These are phyloP conservation scores for Gynochthodes officinalis DNA, from an alignment of 257 asterid species.

Conservation along the genomic window DNA sequence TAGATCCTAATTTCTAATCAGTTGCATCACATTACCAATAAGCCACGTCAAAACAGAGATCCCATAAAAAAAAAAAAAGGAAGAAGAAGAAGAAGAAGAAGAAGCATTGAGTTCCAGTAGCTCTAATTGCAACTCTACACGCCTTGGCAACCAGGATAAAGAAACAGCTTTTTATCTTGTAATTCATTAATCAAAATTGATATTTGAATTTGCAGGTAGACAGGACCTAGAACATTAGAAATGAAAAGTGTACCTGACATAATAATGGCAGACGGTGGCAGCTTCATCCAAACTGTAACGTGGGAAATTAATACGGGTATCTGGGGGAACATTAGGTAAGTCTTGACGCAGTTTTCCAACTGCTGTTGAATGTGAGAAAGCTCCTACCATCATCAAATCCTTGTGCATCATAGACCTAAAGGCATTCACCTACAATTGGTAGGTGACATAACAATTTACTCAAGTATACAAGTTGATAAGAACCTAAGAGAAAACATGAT, in stretches of 20 bases:
- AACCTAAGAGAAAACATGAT: background rate
- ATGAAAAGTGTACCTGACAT: constrained; percentile 62
- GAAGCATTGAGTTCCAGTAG: too few relatives aligned
- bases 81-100: too few relatives aligned
- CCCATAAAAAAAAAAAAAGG: background rate
- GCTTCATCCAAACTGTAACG: constrained; percentile 90
- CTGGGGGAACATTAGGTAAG: constrained; percentile 81
- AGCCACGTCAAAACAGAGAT: background rate
- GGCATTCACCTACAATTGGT: constrained; percentile 67
- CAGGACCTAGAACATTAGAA: constrained; percentile 18
- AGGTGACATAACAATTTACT: background rate
- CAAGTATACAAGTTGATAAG: background rate
- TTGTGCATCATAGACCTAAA: constrained; percentile 88
- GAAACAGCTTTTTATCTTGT: background rate
- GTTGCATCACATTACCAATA: background rate
- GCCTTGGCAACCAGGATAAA: background rate
- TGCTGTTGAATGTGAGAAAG: constrained; percentile 91
- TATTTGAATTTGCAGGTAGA: background rate
- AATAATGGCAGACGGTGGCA: constrained; percentile 78
- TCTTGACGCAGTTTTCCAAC: constrained; percentile 91
- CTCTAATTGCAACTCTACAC: background rate
- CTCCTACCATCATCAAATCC: constrained; percentile 89
- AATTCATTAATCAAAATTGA: background rate
- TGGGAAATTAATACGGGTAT: constrained; percentile 68
- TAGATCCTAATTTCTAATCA: background rate